Conservation (phyloP, 2,329 filamentous ascomycete genomes). For the Exophiala calicioides region DNA sequence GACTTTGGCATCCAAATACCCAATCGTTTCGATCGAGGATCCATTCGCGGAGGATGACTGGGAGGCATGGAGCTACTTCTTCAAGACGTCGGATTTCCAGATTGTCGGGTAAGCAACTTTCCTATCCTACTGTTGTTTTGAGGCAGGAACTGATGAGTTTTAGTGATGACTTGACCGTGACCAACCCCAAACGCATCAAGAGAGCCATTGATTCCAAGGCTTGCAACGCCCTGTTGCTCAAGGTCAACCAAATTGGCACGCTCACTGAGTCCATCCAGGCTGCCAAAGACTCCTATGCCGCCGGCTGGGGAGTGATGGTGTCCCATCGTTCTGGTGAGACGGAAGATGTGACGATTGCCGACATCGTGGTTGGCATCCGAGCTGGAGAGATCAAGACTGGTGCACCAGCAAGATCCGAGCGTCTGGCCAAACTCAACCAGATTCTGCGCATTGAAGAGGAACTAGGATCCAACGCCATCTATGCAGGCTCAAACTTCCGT, state of each 20-base stretch:
- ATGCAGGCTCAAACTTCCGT: slow-evolving; percentile 91
- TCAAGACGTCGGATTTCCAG: slow-evolving; percentile 98
- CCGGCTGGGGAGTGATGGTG: slow-evolving; percentile 98
- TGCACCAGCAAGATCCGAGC: slow-evolving; percentile 93
- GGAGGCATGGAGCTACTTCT: slow-evolving; percentile 99
- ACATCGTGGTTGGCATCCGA: slow-evolving; percentile 95
- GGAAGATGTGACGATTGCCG: slow-evolving; percentile 98
- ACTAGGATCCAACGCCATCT: slow-evolving; percentile 87
- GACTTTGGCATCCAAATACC: slow-evolving; percentile 87
- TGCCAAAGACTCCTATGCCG: slow-evolving; percentile 95
- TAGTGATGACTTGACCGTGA: slow-evolving; percentile 92
- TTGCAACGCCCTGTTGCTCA: slow-evolving; percentile 95
- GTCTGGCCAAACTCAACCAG: slow-evolving; percentile 99
- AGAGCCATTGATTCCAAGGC: slow-evolving; percentile 99
- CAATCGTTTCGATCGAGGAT: slow-evolving; percentile 98
- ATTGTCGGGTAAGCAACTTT: slow-evolving; percentile 66
- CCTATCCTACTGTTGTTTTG: not conserved
- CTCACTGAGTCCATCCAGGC: slow-evolving; percentile 98
- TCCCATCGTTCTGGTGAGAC: slow-evolving; percentile 99
- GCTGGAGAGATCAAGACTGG: slow-evolving; percentile 98
- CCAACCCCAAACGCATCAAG: slow-evolving; percentile 99
- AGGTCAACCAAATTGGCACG: slow-evolving; percentile 99
- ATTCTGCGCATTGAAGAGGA: slow-evolving; percentile 99
- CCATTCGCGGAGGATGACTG: slow-evolving; percentile 99
- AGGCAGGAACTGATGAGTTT: slow-evolving; percentile 18